phyloP scores from a whole-genome alignment of 2,329 filamentous ascomycete genomes.

The Aureobasidium sp. region DNA sequence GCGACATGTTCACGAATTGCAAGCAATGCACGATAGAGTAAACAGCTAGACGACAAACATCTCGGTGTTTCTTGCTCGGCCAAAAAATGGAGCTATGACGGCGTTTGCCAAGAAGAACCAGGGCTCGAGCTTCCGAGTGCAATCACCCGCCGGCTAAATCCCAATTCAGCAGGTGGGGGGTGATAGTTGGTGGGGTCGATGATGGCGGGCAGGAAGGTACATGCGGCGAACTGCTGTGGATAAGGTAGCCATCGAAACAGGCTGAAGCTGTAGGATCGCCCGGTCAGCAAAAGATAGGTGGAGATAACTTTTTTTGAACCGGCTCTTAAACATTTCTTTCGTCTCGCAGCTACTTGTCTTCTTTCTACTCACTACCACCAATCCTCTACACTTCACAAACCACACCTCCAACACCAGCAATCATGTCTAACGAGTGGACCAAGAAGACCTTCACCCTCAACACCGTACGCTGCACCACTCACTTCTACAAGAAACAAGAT shows the following conservation, averaged over 20 bases:
- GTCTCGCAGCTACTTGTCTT: neutral
- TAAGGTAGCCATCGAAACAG: neutral
- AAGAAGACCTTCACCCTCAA: conserved; percentile 48
- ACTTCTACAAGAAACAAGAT: neutral
- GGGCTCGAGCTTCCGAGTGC: neutral
- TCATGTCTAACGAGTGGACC: conserved; percentile 28
- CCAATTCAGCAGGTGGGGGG: neutral
- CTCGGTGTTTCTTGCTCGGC: neutral
- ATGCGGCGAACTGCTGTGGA: neutral
- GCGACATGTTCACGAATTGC: conserved; percentile 34
- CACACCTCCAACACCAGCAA: conserved; percentile 11
- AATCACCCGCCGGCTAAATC: conserved; percentile 5
- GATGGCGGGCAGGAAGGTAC: conserved; percentile 9
- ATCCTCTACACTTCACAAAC: neutral
- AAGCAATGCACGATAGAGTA: neutral
- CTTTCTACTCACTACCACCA: conserved; percentile 10
- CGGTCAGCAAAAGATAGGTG: neutral
- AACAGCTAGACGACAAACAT: neutral
- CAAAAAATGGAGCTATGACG: conserved; percentile 12
- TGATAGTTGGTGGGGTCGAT: neutral
- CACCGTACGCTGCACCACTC: conserved; percentile 33
- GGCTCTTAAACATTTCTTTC: conserved; percentile 6
- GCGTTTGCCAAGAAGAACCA: conserved; percentile 1
- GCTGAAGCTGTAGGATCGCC: conserved; percentile 1
- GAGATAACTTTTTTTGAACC: conserved; percentile 7